Conservation (phyloP, 2,329 filamentous ascomycete genomes). For the Metarhizium album region DNA sequence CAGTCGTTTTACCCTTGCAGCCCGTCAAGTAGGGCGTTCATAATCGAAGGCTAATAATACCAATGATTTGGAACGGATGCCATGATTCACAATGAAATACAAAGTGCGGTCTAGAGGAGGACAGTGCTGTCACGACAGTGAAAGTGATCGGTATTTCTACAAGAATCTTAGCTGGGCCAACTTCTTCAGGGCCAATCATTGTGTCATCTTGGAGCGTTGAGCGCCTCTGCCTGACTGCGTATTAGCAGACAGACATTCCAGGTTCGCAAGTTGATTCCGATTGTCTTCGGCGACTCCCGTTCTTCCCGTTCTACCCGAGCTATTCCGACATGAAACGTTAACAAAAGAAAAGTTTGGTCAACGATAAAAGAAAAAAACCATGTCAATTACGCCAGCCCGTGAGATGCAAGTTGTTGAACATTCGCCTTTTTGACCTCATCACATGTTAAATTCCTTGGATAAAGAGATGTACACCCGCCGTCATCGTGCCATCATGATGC, state of each 20-base stretch:
- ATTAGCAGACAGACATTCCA: background rate
- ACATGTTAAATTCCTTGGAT: constrained; percentile 14
- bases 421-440: constrained; percentile 11
- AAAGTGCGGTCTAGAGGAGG: too few species aligned
- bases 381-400: constrained; percentile 12
- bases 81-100: too few species aligned
- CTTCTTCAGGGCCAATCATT: background rate
- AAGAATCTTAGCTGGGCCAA: background rate
- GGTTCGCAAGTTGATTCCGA: constrained; percentile 4
- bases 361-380: constrained; percentile 7
- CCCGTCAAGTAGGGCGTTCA: too few species aligned
- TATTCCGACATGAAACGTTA: background rate
- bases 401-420: constrained; percentile 17
- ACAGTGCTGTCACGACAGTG: background rate
- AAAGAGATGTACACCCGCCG: constrained; percentile 3
- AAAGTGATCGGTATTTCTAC: background rate
- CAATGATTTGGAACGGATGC: too few species aligned
- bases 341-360: background rate
- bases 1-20: too few species aligned
- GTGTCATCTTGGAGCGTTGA: constrained; percentile 10
- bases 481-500: background rate
- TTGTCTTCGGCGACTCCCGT: constrained; percentile 10
- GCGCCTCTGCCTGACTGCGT: constrained; percentile 2
- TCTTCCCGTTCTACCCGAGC: background rate
- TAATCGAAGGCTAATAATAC: too few species aligned